Base-by-base conservation (phyloP, 2,329 filamentous ascomycete genomes). In the Alternaria arborescens region DNA sequence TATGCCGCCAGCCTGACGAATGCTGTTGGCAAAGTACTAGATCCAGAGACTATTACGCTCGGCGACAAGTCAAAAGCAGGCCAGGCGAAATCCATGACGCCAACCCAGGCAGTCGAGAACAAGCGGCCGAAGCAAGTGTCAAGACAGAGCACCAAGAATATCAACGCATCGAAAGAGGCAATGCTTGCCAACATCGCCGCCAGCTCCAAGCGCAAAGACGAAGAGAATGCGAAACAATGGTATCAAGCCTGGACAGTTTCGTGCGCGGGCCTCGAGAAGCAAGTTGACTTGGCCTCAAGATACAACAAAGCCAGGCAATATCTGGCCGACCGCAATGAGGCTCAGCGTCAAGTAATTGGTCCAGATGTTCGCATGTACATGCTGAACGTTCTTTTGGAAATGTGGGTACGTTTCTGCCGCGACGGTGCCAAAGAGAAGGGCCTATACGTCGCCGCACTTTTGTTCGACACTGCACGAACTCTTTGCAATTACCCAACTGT, bases 281-380 rank as follows among this genome's bases (percentile, higher is more conserved):
- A 84, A 55, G 59, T 60, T 2, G 78, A 80, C 41, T 68, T 81
- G 10, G 72, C 81, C 10, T 77, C 76, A 28, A 80, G 83, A 50
- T 88, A 85, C 65, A 71, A 79, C 24, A 85, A 83, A 61, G 79
- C 82, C 0, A 78, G 82, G 43, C 81, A 82, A 40, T 86, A 86
- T 62, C 71, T 88, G 5, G 65, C 68, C 8, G 77, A 75, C 26
- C 75, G 85, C 24, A 73, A 79, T 5, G 72, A 77, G 30, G 68
- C 78, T 18, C 80, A 78, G 67, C 72, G 72, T 20, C 74, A 77
- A 28, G 72, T 77, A 5, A 61, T 85, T 34, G 79, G 81, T 50
- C 76, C 80, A 0, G 83, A 85, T 61, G 75, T 84, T 8, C 76
- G 82, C 50, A 75, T 84, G 1, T 86, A 83, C 67, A 81, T 84